These are phyloP conservation scores for Yarrowia sp. DNA, from an alignment of 805 yeast genomes.

Conservation along the genomic window DNA sequence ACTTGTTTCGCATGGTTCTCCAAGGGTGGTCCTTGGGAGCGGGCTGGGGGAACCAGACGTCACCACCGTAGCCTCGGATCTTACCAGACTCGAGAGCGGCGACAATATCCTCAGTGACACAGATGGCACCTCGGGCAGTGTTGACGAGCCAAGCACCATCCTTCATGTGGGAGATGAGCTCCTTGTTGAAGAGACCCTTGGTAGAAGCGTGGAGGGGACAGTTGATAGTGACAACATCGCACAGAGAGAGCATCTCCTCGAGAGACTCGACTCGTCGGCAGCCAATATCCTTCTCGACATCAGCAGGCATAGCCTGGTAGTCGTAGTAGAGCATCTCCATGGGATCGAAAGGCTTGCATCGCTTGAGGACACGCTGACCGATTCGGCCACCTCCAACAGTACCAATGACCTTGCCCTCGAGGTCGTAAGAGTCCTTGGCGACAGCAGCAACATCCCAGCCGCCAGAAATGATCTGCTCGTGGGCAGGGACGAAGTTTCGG, in stretches of 20 bases:
- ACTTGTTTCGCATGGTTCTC: conserved; percentile 50
- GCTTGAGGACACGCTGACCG: conserved; percentile 70
- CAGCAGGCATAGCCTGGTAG: conserved; percentile 64
- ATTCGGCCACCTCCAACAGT: conserved; percentile 83
- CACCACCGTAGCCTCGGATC: conserved; percentile 53
- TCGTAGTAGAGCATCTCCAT: conserved; percentile 72
- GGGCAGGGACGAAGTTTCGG: conserved; percentile 77
- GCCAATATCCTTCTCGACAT: conserved; percentile 28
- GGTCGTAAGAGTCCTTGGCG: conserved; percentile 70
- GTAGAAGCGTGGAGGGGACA: conserved; percentile 56
- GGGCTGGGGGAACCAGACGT: conserved; percentile 77
- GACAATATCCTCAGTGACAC: conserved; percentile 52
- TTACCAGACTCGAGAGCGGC: conserved; percentile 50
- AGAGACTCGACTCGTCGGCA: conserved; percentile 64
- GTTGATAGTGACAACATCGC: conserved; percentile 50
- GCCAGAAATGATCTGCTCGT: conserved; percentile 58
- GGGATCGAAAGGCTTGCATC: conserved; percentile 70
- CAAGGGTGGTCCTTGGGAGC: conserved; percentile 76
- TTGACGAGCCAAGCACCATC: background rate
- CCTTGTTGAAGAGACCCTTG: conserved; percentile 48
- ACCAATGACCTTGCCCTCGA: conserved; percentile 71
- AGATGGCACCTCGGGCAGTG: conserved; percentile 27
- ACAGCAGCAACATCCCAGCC: conserved; percentile 77
- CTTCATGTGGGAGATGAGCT: conserved; percentile 38
- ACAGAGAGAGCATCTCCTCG: conserved; percentile 1